These are phyloP conservation scores for Solanum pimpinellifolium DNA, from an alignment of 257 asterid genomes.

Conservation along the genomic window DNA sequence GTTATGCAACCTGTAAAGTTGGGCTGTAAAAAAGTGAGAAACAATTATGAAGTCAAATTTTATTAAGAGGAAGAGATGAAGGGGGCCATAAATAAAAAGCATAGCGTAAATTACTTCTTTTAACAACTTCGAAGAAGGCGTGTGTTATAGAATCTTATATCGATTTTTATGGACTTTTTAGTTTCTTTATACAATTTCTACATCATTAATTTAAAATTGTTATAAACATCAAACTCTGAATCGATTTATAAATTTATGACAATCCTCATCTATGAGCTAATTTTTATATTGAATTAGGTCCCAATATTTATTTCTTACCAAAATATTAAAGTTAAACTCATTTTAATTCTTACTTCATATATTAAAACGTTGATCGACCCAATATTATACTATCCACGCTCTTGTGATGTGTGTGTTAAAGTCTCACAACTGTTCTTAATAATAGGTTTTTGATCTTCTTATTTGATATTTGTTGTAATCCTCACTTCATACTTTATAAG, in stretches of 20 bases:
- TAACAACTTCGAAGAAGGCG: background rate
- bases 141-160: background rate
- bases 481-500: background rate
- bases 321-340: background rate
- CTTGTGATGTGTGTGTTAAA: background rate
- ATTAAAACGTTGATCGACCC: background rate
- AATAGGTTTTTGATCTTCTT: background rate
- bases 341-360: background rate
- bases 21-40: background rate
- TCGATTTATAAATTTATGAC: background rate
- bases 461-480: background rate
- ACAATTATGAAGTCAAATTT: background rate
- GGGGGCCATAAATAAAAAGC: background rate
- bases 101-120: background rate
- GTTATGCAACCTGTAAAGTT: constrained; percentile 16
- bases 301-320: background rate
- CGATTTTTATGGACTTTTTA: background rate
- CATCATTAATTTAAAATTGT: background rate
- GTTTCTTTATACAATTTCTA: background rate
- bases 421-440: background rate
- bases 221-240: rapidly evolving
- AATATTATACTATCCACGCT: background rate
- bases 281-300: background rate
- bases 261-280: background rate
- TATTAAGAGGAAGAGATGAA: background rate